A percentile compares a stretch with the other conserved stretches of the same genome.
Conservation (phyloP, 2,329 filamentous ascomycete genomes). For the Trichoderma oligosporum region DNA sequence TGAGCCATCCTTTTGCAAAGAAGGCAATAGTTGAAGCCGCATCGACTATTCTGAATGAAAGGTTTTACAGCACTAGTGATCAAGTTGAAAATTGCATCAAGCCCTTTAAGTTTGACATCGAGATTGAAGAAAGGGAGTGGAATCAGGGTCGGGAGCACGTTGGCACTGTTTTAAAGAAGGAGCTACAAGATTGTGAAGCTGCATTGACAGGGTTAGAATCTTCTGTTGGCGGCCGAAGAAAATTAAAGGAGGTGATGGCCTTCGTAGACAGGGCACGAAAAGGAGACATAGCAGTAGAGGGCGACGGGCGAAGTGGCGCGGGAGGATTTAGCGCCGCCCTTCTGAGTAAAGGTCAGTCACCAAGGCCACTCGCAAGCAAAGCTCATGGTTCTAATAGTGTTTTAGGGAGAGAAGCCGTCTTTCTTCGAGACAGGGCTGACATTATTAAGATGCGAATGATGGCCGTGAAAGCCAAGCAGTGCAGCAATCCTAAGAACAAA, state of each 20-base stretch:
- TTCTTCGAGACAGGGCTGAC: constrained; percentile 86
- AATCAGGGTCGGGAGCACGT: constrained; percentile 78
- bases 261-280: constrained; percentile 89
- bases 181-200: constrained; percentile 77
- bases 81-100: constrained; percentile 99
- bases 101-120: constrained; percentile 96
- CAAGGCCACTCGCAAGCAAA: neutral
- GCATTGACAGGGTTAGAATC: constrained; percentile 74
- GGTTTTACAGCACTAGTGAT: constrained; percentile 95
- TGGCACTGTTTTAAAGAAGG: constrained; percentile 74
- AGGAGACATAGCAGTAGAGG: constrained; percentile 80
- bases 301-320: constrained; percentile 76
- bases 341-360: constrained; percentile 67
- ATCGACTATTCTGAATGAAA: constrained; percentile 83
- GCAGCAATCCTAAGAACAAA: constrained; percentile 78
- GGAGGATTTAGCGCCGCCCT: constrained; percentile 90
- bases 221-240: constrained; percentile 73
- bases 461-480: constrained; percentile 88
- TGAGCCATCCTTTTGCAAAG: constrained; percentile 84
- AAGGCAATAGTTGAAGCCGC: constrained; percentile 91
- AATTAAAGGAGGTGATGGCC: constrained; percentile 80
- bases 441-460: constrained; percentile 86
- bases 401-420: constrained; percentile 83
- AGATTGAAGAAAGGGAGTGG: constrained; percentile 91
- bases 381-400: constrained; percentile 27